A percentile compares a stretch with the other conserved stretches of the same genome.
Evolutionary conservation across 1,139 yeast genomes (phyloP).

Genomic region (Debaryomyces nepalensis): DNA sequence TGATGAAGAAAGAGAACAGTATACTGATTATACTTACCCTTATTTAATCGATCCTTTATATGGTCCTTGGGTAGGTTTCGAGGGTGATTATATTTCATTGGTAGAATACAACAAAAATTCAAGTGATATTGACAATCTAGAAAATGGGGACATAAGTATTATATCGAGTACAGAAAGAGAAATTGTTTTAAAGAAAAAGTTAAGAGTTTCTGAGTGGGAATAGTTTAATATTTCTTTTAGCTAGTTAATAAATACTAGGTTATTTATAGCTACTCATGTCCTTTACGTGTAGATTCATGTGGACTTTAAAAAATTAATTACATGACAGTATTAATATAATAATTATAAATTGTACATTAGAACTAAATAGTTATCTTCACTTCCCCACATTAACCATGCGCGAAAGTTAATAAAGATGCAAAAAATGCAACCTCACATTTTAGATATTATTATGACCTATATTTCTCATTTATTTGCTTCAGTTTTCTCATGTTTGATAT

Average conservation of each 20-base stretch:
- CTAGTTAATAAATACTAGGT: no score
- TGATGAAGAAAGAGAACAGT: conserved; percentile 60
- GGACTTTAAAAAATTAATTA: no score
- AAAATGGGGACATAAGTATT: conserved; percentile 29
- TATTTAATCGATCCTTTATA: conserved; percentile 50
- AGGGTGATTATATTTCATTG: conserved; percentile 54
- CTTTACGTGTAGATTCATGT: no score
- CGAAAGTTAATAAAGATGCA: not conserved
- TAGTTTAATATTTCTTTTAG: no score
- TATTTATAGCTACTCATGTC: no score
- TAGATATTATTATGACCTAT: not conserved
- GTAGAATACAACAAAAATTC: conserved; percentile 30
- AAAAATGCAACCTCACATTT: not conserved
- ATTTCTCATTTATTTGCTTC: conserved; percentile 22
- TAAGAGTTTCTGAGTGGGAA: conserved; percentile 53
- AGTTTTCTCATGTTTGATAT: conserved; percentile 39
- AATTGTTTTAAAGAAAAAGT: conserved; percentile 34
- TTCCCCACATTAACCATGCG: no score
- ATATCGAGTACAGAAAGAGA: conserved; percentile 30
- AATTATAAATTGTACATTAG: no score
- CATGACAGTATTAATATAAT: no score
- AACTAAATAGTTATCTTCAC: no score
- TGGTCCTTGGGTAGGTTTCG: conserved; percentile 64
- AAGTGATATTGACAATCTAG: conserved; percentile 23
- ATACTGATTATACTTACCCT: conserved; percentile 56